Evolutionary conservation across 371 early-diverging fungal genomes (phyloP), one percentile per base, ranked within the genome.

Genomic region (Haplosporangium sp.): DNA sequence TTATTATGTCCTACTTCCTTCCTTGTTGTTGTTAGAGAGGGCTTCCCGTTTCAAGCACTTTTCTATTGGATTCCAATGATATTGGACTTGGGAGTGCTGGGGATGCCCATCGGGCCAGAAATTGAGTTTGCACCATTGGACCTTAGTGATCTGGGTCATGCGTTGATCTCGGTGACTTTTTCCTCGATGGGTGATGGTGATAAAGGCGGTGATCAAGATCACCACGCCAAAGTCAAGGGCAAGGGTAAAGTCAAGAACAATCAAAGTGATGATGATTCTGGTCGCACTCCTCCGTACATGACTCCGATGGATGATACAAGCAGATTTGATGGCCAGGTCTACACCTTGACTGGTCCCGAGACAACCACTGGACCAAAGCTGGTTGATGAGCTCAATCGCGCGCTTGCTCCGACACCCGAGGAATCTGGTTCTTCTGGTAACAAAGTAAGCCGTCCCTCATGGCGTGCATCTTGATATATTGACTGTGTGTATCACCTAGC

Each of bases 21-120:
- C 16, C 41, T n/a, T 29, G 18, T 29, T 11, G 6, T 37, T n/a
- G 4, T 9, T 45, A 75, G 76, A n/a, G 54, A 59, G 36, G 76
- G 70, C 0, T 66, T 75, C 38, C 66, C 66, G 0, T 70, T 70
- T 60, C 67, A 76, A 38, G 23, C 55, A 1, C 53, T 76, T 21
- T 66, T 70, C 46, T 67, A 70, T 46, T 76, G 66, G 76, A 46
- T 63, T 41, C 50, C 57, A 1, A 76, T 76, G 76, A 59, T 70
- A 16, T 60, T 59, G 10, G 36, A 66, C n/a, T 45, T 55, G 40
- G 63, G 64, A 1, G 40, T 50, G 9, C 46, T 76, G 14, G 76
- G 70, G 41, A 76, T 76, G 76, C 47, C 76, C 11, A 70, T 76
- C 47, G 54, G 46, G 10, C 59, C 5, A 0, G 64, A 76, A 12